Evolutionary conservation across 768 basidiomycete species (phyloP), one percentile per base, ranked within the genome.

Genomic region (Pleurotus tuber-regium): DNA sequence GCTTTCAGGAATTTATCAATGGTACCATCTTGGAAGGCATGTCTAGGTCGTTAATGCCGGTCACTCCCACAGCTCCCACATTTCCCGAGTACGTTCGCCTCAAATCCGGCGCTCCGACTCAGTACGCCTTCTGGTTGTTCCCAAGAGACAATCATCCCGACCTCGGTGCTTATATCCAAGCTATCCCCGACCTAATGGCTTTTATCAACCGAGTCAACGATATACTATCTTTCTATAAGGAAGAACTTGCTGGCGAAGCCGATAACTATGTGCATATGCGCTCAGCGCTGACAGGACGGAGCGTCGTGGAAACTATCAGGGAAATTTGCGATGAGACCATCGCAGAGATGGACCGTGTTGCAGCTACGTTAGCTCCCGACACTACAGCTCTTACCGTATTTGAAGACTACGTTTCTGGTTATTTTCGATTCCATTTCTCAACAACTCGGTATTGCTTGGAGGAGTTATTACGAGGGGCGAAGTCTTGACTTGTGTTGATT

Each of bases 171-270:
- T 50, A 39, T 28, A 28, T 28, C n/a, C 48, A 50, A 29, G 33
- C 48, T 9, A 50, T 50, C 16, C 48, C 48, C 21, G 28, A 24
- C 23, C 31, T 50, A 24, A 24, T 23, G 24, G 21, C 28, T 16
- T 38, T 38, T 24, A 50, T 50, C 10, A 50, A 36, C 12, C 33
- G 31, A 16, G 48, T 24, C 18, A 50, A 33, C 28, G 48, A 50
- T 40, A 33, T 50, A 2, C 33, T 50, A 21, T 50, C 48, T 29
- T 25, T 50, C 11, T 50, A 50, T 21, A 50, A 50, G 6, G 48
- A 50, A 38, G 48, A 50, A 28, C 31, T 50, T 4, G 48, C 48
- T 0, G 48, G 33, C 14, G 48, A 50, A 25, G 48, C 19, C 24
- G 21, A 24, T 35, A 50, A 50, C 25, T 50, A 24, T 40, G 35